Evolutionary conservation across 2,329 filamentous ascomycete genomes (phyloP), one percentile per base, ranked within the genome.

Genomic region (Colletotrichum sp.): DNA sequence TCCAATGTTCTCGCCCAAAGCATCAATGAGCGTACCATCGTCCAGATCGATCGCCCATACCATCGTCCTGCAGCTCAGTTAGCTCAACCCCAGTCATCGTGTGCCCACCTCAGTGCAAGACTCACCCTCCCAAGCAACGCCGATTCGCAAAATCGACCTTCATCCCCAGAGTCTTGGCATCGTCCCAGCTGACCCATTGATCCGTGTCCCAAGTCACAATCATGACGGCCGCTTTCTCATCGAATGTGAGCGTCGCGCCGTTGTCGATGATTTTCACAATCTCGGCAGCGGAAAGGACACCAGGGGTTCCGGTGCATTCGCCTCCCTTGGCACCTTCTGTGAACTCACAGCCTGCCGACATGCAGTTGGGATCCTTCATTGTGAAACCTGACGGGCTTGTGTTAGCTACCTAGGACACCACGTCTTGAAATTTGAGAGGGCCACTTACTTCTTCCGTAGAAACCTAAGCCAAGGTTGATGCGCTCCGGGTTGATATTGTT

Each of bases 181-280:
- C 82, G 59, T 85, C 83, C 67, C 79, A 84, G 1, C 79, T 67
- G 3, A 84, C 74, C 83, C 83, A 85, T 55, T 83, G 80, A 48
- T 81, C 76, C 6, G 10, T 21, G 32, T 77, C 78, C 57, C 69
- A 83, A 0, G 71, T 79, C 14, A 82, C 34, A 10, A 78, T 71
- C 64, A 83, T 83, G 4, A 83, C 82, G 2, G 79, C 82, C 2
- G 79, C 81, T 14, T 78, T 75, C 55, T 79, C 76, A 60, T 83
- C 72, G 34, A 76, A 72, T 6, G 18, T 55, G 1, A 63, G 24
- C 24, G 59, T 66, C n/a, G 30, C 13, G 14, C 77, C 72, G 2
- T 70, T 55, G n/a, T 67, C 63, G 7, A 79, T 73, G n/a, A 82
- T 77, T n/a, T 77, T 71, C 10, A 76, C 43, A 13, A 83, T 80